phyloP scores from a whole-genome alignment of 1,284 basidiomycete species.

The Fomitopsis schrenkii region DNA sequence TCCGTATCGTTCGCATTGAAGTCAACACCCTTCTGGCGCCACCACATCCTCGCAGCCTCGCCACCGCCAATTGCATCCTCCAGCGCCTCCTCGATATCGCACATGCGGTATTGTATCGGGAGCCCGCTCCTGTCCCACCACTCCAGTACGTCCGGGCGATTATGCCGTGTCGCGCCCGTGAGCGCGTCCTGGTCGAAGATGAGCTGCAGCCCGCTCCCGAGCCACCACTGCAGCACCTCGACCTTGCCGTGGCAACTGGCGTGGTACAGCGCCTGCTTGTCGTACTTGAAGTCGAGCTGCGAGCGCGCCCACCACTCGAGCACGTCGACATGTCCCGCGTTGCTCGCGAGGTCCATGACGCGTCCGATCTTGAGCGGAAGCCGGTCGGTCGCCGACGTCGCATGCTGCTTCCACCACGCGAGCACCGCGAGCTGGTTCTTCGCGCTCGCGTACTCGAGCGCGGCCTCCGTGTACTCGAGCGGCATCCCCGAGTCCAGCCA shows the following conservation, averaged over 20 bases:
- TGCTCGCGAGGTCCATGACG: constrained; percentile 77
- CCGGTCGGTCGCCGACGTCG: constrained; percentile 14
- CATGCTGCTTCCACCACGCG: constrained; percentile 69
- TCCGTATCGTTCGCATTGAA: constrained; percentile 77
- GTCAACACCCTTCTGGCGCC: constrained; percentile 72
- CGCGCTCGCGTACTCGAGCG: constrained; percentile 71
- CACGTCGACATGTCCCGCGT: constrained; percentile 62
- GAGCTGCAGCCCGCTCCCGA: constrained; percentile 67
- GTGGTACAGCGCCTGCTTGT: constrained; percentile 68
- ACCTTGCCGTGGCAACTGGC: constrained; percentile 78
- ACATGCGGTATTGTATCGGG: constrained; percentile 77
- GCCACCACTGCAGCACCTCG: constrained; percentile 81
- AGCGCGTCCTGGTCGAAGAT: constrained; percentile 77
- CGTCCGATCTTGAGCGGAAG: constrained; percentile 74
- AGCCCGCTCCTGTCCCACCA: constrained; percentile 82
- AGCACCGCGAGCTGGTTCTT: constrained; percentile 69
- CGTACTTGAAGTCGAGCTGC: constrained; percentile 71
- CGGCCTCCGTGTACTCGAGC: constrained; percentile 69
- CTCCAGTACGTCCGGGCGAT: constrained; percentile 74
- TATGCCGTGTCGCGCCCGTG: constrained; percentile 73
- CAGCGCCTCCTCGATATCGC: constrained; percentile 81
- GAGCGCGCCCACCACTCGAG: constrained; percentile 83
- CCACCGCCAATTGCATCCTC: constrained; percentile 80
- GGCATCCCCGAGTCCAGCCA: constrained; percentile 55
- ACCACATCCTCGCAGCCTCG: constrained; percentile 68